These are phyloP conservation scores for Colletotrichum eremochloae DNA, from an alignment of 2,329 filamentous ascomycete species.

Conservation along the genomic window DNA sequence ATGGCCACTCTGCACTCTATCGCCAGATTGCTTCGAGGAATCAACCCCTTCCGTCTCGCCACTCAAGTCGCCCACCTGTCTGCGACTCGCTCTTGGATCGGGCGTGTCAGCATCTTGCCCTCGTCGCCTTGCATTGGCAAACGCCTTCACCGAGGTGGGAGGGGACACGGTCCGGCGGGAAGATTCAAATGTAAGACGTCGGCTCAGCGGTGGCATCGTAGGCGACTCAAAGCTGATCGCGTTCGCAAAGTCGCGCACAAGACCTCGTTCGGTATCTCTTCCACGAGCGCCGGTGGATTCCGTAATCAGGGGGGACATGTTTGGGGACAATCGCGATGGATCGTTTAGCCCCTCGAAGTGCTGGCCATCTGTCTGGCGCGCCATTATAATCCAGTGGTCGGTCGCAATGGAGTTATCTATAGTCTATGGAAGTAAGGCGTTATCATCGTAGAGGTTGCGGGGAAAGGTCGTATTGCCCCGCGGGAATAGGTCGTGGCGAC, in stretches of 20 bases:
- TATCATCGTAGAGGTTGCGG: neutral
- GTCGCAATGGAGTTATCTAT: neutral
- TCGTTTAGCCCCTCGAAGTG: neutral
- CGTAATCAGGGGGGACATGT: neutral
- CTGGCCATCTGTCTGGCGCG: neutral
- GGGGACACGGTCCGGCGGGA: constrained; percentile 55
- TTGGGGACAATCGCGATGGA: neutral
- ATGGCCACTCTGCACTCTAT: constrained; percentile 70
- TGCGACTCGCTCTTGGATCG: constrained; percentile 54
- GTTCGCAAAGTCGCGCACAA: neutral
- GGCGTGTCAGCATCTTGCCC: constrained; percentile 77
- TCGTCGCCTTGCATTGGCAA: constrained; percentile 88
- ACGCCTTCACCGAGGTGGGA: constrained; percentile 97
- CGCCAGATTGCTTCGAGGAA: constrained; percentile 66
- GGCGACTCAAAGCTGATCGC: constrained; percentile 9
- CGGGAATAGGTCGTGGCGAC: neutral
- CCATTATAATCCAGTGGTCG: neutral
- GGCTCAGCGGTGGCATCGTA: constrained; percentile 44
- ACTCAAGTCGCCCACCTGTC: constrained; percentile 52
- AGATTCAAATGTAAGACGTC: constrained; percentile 70
- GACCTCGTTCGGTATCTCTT: constrained; percentile 12
- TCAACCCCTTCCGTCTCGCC: constrained; percentile 67
- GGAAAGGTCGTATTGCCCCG: neutral
- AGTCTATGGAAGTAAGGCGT: neutral
- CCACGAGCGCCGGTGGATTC: constrained; percentile 1